Conservation (phyloP, 805 yeast genomes). For the Sungouiella thailandica region DNA sequence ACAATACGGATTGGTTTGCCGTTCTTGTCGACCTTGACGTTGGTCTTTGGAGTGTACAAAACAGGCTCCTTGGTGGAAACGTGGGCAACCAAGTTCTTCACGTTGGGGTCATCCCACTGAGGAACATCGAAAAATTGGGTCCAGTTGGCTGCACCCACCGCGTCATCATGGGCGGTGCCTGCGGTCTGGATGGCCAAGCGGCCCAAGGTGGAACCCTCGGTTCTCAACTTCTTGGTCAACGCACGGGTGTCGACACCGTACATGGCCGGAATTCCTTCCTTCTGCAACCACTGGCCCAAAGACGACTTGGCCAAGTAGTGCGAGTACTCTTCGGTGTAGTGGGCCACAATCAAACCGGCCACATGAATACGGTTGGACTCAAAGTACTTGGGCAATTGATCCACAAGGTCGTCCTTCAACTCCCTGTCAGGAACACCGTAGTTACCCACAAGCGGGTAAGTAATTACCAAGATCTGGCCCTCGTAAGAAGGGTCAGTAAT, state of each 20-base stretch:
- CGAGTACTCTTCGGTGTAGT: conserved; percentile 92
- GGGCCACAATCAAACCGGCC: conserved; percentile 95
- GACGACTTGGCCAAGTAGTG: conserved; percentile 92
- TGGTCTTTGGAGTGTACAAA: conserved; percentile 65
- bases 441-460: conserved; percentile 96
- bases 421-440: conserved; percentile 95
- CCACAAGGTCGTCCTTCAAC: conserved; percentile 66
- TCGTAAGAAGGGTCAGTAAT: conserved; percentile 97
- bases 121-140: conserved; percentile 60
- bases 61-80: conserved; percentile 79
- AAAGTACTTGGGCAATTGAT: conserved; percentile 81
- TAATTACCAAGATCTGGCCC: conserved; percentile 94
- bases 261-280: conserved; percentile 89
- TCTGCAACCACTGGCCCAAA: conserved; percentile 88
- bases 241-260: conserved; percentile 98
- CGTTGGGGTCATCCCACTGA: conserved; percentile 92
- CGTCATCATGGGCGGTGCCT: conserved; percentile 24
- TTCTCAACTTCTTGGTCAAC: conserved; percentile 88
- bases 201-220: conserved; percentile 89
- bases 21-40: conserved; percentile 50
- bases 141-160: conserved; percentile 48
- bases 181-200: conserved; percentile 64
- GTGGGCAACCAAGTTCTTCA: conserved; percentile 82
- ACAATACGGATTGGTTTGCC: conserved; percentile 79
- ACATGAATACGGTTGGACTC: conserved; percentile 91